Evolutionary conservation across 164 flowering plant genomes (phyloP), one percentile per base, ranked within the genome.

Genomic region (Stephania cephalantha): DNA sequence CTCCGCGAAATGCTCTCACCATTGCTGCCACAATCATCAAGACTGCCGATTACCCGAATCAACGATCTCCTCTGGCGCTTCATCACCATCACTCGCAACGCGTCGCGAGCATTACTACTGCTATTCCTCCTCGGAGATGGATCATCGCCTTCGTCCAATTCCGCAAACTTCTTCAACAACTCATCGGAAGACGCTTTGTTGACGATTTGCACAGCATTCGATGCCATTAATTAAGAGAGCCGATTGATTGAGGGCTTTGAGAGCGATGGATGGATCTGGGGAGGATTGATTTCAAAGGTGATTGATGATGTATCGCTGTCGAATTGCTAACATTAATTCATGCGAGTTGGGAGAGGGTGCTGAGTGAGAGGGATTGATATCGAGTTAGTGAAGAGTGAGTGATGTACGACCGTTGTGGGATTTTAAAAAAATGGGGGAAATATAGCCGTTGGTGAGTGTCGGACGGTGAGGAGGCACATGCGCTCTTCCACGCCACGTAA

Each of bases 101-200:
- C 79, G 46, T 35, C 42, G 42, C 42, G 42, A 35, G 42, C 42
- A 35, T 4, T 35, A 35, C 42, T 4, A 35, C 42, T 35, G 42
- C 42, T 35, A 4, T 58, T 75, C 74, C 68, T 84, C 35, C 70
- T 74, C 6, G 73, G 55, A 70, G 77, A 7, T 75, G 4, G 42
- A 2, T 74, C 2, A 70, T 20, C 25, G 25, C 25, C 31, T 78
- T 82, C 13, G 84, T 72, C 93, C 75, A 79, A 17, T 22, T 86
- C 89, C 0, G 98, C 94, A 53, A 94, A 94, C 72, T 94, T 94
- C 22, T 87, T 79, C n/a, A 94, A 92, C 48, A 94, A 84, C 75
- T 90, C 82, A 65, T 94, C 95, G 3, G 98, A 94, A 8, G 96
- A 88, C 7, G 87, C 85, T 75, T 85, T 92, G 74, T 77, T 81